Percentiles rank a stretch among this genome's conserved stretches.
Evolutionary conservation across 164 flowering plant species (phyloP).

Genomic region (Chimonanthus salicifolius): DNA sequence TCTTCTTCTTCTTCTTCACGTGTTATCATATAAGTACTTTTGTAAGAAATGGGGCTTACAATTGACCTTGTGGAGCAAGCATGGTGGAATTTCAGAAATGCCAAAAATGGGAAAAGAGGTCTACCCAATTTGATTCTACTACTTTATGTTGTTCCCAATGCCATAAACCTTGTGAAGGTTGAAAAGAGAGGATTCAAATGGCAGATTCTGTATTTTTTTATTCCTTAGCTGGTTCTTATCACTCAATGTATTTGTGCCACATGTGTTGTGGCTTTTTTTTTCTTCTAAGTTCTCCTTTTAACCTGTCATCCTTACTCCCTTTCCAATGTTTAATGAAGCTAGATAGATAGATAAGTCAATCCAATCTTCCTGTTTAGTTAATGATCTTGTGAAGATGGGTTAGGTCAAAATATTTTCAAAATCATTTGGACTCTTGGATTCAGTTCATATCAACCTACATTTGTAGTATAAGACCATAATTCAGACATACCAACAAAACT

Average conservation of each 20-base stretch:
- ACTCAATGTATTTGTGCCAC: slow-evolving; percentile 18
- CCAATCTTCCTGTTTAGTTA: not conserved
- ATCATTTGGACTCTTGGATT: not conserved
- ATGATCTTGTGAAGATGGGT: not conserved
- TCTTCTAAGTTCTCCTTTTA: slow-evolving; percentile 36
- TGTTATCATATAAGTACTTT: not conserved
- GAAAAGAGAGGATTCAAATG: slow-evolving; percentile 18
- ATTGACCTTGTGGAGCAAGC: slow-evolving; percentile 22
- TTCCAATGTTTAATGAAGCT: slow-evolving; percentile 27
- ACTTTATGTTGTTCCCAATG: slow-evolving; percentile 54
- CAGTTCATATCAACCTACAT: too few relatives aligned
- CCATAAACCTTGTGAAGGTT: slow-evolving; percentile 19
- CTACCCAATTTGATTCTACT: slow-evolving; percentile 32
- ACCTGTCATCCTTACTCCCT: slow-evolving; percentile 25
- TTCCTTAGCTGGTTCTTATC: not conserved
- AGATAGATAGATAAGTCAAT: not conserved
- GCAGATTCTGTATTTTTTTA: slow-evolving; percentile 8
- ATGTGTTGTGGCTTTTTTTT: slow-evolving; percentile 5
- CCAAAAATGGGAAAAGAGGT: slow-evolving; percentile 31
- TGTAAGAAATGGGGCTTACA: slow-evolving; percentile 3
- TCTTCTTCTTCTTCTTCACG: not conserved
- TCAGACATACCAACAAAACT: not conserved
- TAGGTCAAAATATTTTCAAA: not conserved
- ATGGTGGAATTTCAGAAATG: slow-evolving; percentile 25
- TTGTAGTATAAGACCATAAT: not conserved